A percentile compares a stretch with the other conserved stretches of the same genome.
Evolutionary conservation across 306 rosid genomes (phyloP).

Genomic region (Cucumis melo): DNA sequence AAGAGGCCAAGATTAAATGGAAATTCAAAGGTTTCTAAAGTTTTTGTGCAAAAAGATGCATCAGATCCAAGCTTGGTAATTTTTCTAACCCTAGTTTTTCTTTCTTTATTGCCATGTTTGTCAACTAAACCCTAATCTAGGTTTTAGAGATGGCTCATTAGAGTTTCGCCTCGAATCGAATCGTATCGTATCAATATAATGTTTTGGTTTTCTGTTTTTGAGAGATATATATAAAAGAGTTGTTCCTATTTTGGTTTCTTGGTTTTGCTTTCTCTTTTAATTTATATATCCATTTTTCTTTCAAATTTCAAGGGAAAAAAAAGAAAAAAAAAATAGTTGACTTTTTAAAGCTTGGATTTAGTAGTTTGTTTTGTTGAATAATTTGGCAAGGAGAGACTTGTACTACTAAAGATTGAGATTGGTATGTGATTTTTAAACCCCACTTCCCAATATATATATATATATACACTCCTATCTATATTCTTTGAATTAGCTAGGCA

Average conservation of each 20-base stretch:
- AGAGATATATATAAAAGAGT: not conserved
- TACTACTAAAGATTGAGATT: not conserved
- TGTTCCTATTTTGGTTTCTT: not conserved
- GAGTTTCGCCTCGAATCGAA: not conserved
- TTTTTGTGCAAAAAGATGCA: slow-evolving; percentile 42
- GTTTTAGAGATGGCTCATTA: too few relatives aligned
- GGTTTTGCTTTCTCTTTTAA: not conserved
- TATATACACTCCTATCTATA: not conserved
- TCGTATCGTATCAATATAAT: too few relatives aligned
- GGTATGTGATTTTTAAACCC: not conserved
- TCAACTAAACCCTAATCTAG: not conserved
- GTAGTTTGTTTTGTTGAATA: not conserved
- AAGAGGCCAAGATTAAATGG: slow-evolving; percentile 21
- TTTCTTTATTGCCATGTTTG: not conserved
- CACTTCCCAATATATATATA: not conserved
- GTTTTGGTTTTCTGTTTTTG: not conserved
- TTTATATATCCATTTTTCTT: too few relatives aligned
- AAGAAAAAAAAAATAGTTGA: not conserved
- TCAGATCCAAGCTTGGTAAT: slow-evolving; percentile 56
- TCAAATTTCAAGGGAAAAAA: not conserved
- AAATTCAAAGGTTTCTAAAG: slow-evolving; percentile 37
- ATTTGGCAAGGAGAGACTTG: not conserved
- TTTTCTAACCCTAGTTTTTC: not conserved
- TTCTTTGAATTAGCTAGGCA: not conserved
- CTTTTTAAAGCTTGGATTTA: not conserved